These are phyloP conservation scores for Purpureocillium takamizusanense DNA, from an alignment of 2,329 filamentous ascomycete genomes.

Conservation along the genomic window DNA sequence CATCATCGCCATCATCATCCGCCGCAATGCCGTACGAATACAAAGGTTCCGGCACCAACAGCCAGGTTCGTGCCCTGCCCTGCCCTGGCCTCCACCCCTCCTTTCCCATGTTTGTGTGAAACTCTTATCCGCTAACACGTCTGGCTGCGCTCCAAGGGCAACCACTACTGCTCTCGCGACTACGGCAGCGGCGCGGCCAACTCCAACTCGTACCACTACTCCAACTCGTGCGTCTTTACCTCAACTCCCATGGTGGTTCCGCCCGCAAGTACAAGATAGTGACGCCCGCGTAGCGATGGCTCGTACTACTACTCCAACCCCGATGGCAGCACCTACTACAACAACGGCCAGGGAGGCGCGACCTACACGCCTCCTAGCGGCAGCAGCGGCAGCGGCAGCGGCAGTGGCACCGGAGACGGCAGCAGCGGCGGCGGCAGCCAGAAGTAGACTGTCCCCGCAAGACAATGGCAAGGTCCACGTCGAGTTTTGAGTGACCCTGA, in stretches of 20 bases:
- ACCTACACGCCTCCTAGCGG: slow-evolving; percentile 52
- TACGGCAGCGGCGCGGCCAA: slow-evolving; percentile 48
- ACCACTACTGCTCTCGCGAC: slow-evolving; percentile 58
- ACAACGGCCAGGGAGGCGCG: slow-evolving; percentile 46
- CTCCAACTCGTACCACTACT: slow-evolving; percentile 58
- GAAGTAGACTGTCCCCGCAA: too few relatives aligned
- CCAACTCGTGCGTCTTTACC: slow-evolving; percentile 41
- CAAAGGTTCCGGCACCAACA: slow-evolving; percentile 52
- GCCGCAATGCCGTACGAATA: slow-evolving; percentile 24
- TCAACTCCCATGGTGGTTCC: too few relatives aligned
- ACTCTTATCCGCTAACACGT: background rate
- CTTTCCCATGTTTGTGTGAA: background rate
- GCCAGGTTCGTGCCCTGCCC: slow-evolving; percentile 46
- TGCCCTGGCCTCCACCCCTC: background rate
- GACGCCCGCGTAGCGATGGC: slow-evolving; percentile 35
- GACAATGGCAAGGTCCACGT: too few relatives aligned
- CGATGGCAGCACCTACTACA: slow-evolving; percentile 61
- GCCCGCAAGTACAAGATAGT: background rate
- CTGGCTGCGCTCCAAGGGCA: slow-evolving; percentile 39
- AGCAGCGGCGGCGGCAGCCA: slow-evolving; percentile 1
- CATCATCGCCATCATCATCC: too few relatives aligned
- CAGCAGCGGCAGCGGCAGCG: slow-evolving; percentile 4
- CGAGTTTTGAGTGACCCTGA: too few relatives aligned
- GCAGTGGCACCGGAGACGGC: slow-evolving; percentile 6
- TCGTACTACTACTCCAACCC: slow-evolving; percentile 69